Percentiles rank a stretch among this genome's conserved stretches.
These are phyloP conservation scores for Arachnopeziza araneosa DNA, from an alignment of 2,329 filamentous ascomycete species.

Conservation along the genomic window DNA sequence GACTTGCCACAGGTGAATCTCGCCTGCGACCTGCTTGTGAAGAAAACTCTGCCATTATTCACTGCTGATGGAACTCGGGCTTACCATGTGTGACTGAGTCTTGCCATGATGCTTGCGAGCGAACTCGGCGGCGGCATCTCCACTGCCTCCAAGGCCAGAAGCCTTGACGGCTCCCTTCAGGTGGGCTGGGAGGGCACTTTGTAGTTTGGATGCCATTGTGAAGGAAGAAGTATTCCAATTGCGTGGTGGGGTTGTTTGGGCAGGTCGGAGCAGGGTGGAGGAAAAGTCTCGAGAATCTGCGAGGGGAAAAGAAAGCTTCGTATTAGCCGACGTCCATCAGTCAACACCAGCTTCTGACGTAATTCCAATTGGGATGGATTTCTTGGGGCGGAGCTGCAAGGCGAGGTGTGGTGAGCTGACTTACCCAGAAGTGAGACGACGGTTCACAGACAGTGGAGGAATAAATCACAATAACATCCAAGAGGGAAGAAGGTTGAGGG, in stretches of 20 bases:
- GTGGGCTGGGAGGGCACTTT: conserved; percentile 76
- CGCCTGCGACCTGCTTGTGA: background rate
- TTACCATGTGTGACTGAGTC: conserved; percentile 79
- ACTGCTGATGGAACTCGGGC: conserved; percentile 33
- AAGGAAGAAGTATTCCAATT: background rate
- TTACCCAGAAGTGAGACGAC: background rate
- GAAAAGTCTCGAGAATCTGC: background rate
- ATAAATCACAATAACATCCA: background rate
- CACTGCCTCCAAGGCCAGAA: conserved; percentile 31
- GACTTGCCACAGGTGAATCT: background rate
- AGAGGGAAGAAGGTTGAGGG: background rate
- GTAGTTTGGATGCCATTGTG: conserved; percentile 63
- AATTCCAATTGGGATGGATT: background rate
- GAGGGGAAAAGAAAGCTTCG: background rate
- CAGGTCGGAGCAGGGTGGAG: background rate
- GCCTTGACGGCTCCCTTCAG: conserved; percentile 46
- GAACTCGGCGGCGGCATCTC: conserved; percentile 38
- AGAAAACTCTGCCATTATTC: background rate
- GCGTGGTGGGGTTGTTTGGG: background rate
- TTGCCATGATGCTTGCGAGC: conserved; percentile 73
- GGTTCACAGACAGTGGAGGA: background rate
- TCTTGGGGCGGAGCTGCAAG: background rate
- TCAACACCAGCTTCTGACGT: conserved; percentile 11
- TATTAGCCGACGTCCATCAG: conserved; percentile 6
- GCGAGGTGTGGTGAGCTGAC: background rate